phyloP scores from a whole-genome alignment of 306 rosid genomes.

The Citrullus mucosospermus region DNA sequence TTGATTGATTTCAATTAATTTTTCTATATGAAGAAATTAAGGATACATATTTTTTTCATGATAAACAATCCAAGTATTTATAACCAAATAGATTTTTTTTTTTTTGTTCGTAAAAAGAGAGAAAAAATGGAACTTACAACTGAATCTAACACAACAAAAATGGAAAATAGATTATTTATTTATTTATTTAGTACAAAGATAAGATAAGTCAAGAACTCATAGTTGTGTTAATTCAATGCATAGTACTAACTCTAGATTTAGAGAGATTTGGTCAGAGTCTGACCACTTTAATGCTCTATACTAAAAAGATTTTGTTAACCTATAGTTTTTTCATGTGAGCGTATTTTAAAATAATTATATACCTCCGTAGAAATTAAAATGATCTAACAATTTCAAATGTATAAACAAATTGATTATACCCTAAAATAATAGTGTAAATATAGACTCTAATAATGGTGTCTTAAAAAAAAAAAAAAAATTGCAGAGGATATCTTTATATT shows the following conservation, averaged over 20 bases:
- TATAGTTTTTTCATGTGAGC: neutral
- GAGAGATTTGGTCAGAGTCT: neutral
- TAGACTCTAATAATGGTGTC: neutral
- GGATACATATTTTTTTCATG: no score
- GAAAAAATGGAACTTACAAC: neutral
- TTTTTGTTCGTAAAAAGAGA: neutral
- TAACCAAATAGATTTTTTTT: neutral
- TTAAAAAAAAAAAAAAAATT: no score
- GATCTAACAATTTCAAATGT: neutral
- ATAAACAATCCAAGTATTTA: neutral
- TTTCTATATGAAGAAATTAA: neutral
- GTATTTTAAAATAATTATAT: neutral
- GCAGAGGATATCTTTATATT: no score
- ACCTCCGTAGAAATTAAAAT: neutral
- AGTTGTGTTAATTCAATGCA: neutral
- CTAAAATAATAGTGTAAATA: neutral
- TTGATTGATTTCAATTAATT: neutral
- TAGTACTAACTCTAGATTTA: neutral
- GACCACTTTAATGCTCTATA: neutral
- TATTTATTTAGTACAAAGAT: neutral
- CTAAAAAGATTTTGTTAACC: neutral
- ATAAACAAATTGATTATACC: neutral
- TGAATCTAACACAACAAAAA: neutral
- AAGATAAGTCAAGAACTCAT: neutral
- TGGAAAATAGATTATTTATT: neutral